Evolutionary conservation across 169 alveolate species (phyloP).

Genomic region (Plasmodium chabaudi): DNA sequence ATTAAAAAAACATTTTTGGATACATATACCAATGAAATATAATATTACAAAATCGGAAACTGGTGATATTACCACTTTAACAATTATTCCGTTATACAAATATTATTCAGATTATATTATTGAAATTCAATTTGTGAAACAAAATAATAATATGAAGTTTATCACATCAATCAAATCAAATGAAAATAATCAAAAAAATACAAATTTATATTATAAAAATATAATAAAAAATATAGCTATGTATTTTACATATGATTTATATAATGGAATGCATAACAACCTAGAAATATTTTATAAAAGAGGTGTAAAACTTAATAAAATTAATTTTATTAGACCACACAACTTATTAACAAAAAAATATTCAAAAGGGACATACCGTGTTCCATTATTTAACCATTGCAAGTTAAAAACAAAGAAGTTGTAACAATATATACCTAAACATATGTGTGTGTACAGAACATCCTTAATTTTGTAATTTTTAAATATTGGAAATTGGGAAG

Average conservation of each 20-base stretch:
- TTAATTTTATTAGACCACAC: slow-evolving; percentile 28
- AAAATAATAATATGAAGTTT: slow-evolving; percentile 23
- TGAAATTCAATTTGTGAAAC: slow-evolving; percentile 44
- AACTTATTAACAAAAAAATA: slow-evolving; percentile 15
- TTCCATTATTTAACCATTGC: slow-evolving; percentile 6
- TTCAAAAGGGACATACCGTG: background rate
- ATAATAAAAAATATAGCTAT: slow-evolving; percentile 48
- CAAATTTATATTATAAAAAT: slow-evolving; percentile 8
- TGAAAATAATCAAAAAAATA: background rate
- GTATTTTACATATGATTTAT: slow-evolving; percentile 51
- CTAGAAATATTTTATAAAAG: slow-evolving; percentile 42
- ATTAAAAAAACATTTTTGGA: slow-evolving; percentile 59
- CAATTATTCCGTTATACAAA: slow-evolving; percentile 55
- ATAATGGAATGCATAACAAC: slow-evolving; percentile 64
- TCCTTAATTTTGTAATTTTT: too few species aligned
- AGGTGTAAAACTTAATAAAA: slow-evolving; percentile 4
- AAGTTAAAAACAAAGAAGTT: slow-evolving; percentile 23
- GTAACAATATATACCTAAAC: slow-evolving; percentile 10
- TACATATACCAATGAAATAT: slow-evolving; percentile 56
- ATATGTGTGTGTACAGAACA: background rate
- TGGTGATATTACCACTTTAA: slow-evolving; percentile 35
- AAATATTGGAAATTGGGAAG: too few species aligned
- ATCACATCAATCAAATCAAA: slow-evolving; percentile 12
- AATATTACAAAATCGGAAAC: slow-evolving; percentile 12
- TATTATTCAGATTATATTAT: slow-evolving; percentile 57